A percentile compares a stretch with the other conserved stretches of the same genome.
Evolutionary conservation across 163 green algal genomes (phyloP).

Genomic region (Scenedesmus sp.): DNA sequence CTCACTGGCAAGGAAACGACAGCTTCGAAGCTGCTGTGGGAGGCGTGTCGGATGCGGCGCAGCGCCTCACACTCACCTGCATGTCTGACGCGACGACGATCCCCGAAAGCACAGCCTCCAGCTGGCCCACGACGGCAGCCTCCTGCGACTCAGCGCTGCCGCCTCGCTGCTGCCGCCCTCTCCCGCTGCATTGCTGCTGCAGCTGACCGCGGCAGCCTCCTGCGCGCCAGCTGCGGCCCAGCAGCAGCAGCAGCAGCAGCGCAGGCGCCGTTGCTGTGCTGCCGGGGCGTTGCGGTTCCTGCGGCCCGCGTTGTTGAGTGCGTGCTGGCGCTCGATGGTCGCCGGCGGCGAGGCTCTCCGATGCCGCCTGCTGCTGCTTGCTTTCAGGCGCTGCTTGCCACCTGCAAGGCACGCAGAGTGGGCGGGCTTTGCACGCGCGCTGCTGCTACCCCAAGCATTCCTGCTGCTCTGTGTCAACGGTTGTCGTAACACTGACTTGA

Average conservation of each 20-base stretch:
- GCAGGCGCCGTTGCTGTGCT: not conserved
- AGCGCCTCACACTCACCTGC: not conserved
- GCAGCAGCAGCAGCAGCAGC: not conserved
- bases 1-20: too few relatives aligned
- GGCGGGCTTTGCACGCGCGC: too few relatives aligned
- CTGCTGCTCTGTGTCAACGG: too few relatives aligned
- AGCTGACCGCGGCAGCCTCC: not conserved
- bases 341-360: not conserved
- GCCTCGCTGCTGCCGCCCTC: not conserved
- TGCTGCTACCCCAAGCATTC: too few relatives aligned
- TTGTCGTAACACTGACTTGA: too few relatives aligned
- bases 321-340: not conserved
- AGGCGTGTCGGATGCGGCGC: too few relatives aligned
- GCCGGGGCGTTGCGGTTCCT: not conserved
- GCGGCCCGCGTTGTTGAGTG: not conserved
- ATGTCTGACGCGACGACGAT: not conserved
- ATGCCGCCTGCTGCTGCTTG: not conserved
- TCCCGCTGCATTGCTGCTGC: not conserved
- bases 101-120: not conserved
- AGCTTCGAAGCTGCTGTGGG: too few relatives aligned
- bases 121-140: not conserved
- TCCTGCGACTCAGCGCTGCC: not conserved
- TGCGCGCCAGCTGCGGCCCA: too few relatives aligned
- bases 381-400: not conserved
- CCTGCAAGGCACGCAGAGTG: too few relatives aligned